Evolutionary conservation across 768 basidiomycete species (phyloP).

Genomic region (Macrolepiota dolichaula): DNA sequence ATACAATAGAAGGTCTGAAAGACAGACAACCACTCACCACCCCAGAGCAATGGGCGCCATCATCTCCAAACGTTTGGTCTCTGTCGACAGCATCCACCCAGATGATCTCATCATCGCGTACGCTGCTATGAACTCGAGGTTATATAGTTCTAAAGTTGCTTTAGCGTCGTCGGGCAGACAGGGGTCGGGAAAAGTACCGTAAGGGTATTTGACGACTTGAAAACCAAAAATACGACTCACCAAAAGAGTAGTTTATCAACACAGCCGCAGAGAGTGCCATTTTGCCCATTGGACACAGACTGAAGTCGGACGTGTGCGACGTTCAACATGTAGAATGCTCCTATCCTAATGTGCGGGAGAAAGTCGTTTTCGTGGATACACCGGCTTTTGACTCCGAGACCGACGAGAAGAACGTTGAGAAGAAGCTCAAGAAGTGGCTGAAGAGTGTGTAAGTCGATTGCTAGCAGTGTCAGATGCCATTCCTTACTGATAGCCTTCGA

Average conservation of each 20-base stretch:
- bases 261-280: conserved; percentile 4
- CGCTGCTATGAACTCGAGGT: neutral
- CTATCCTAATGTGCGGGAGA: neutral
- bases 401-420: conserved; percentile 10
- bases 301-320: conserved; percentile 7
- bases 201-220: neutral
- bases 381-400: conserved; percentile 13
- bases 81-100: conserved; percentile 4
- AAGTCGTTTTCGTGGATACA: conserved; percentile 15
- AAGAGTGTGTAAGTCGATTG: conserved; percentile 11
- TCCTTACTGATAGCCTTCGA: neutral
- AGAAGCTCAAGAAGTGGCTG: conserved; percentile 12
- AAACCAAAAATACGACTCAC: neutral
- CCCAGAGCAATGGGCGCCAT: conserved; percentile 2
- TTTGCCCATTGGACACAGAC: conserved; percentile 1
- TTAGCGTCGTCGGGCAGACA: conserved; percentile 6
- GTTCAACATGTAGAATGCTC: conserved; percentile 11
- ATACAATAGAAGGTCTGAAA: neutral
- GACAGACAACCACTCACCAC: neutral
- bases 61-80: neutral
- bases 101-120: conserved; percentile 9
- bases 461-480: no score
- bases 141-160: neutral
- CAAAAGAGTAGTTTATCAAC: conserved; percentile 14
- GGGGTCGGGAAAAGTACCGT: conserved; percentile 10